Evolutionary conservation across 2,329 filamentous ascomycete genomes (phyloP).

Genomic region (Plenodomus biglobosus): DNA sequence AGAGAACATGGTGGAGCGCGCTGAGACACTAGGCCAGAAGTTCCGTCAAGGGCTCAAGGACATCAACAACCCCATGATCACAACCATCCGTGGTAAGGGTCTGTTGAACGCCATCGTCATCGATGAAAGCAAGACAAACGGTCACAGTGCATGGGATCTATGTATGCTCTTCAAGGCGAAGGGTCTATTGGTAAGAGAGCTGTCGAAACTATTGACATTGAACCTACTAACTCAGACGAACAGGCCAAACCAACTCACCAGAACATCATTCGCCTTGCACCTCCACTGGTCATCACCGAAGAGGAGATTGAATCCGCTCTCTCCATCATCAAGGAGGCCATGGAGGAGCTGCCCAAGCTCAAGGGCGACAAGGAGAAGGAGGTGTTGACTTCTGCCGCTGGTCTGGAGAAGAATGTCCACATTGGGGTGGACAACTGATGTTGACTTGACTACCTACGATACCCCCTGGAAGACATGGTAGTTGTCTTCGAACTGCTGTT

Average conservation of each 20-base stretch:
- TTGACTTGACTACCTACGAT: background rate
- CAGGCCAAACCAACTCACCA: slow-evolving; percentile 98
- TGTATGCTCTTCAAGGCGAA: slow-evolving; percentile 95
- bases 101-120: slow-evolving; percentile 95
- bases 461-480: background rate
- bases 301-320: slow-evolving; percentile 78
- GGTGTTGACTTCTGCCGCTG: slow-evolving; percentile 48
- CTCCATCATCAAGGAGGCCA: slow-evolving; percentile 75
- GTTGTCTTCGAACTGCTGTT: background rate
- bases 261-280: slow-evolving; percentile 98
- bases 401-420: slow-evolving; percentile 62
- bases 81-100: slow-evolving; percentile 84
- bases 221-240: slow-evolving; percentile 29
- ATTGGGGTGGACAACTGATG: slow-evolving; percentile 59
- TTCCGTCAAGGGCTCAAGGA: slow-evolving; percentile 78
- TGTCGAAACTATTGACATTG: slow-evolving; percentile 41
- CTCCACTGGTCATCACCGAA: slow-evolving; percentile 91
- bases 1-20: slow-evolving; percentile 80
- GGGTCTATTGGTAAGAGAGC: slow-evolving; percentile 75
- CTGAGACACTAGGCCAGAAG: slow-evolving; percentile 75
- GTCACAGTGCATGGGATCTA: slow-evolving; percentile 91
- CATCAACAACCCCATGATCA: slow-evolving; percentile 78
- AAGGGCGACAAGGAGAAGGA: slow-evolving; percentile 56
- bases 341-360: slow-evolving; percentile 75
- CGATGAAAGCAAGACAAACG: slow-evolving; percentile 81